A percentile compares a stretch with the other conserved stretches of the same genome.
These are phyloP conservation scores for Xylaria acuta DNA, from an alignment of 495 filamentous ascomycete genomes.

Conservation along the genomic window DNA sequence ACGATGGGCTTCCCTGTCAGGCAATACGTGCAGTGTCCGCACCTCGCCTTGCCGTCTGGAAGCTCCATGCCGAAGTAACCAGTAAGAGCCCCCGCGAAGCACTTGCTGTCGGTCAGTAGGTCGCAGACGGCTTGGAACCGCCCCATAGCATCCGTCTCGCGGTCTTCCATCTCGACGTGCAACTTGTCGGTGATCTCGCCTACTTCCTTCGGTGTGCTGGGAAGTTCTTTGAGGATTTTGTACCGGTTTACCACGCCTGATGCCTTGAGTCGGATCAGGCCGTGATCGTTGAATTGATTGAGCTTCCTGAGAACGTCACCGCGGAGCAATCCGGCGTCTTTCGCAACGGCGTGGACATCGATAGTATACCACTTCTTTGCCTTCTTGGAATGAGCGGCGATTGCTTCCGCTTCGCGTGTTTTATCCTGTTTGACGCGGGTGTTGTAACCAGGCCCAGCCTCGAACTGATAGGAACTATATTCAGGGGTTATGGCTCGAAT, in stretches of 20 bases:
- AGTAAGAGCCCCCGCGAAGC: slow-evolving; percentile 57
- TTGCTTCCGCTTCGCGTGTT: slow-evolving; percentile 42
- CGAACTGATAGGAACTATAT: slow-evolving; percentile 60
- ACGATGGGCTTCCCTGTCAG: slow-evolving; percentile 47
- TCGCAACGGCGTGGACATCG: slow-evolving; percentile 50
- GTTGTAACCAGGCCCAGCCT: slow-evolving; percentile 38
- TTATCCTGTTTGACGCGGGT: slow-evolving; percentile 32
- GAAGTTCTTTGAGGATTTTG: slow-evolving; percentile 53
- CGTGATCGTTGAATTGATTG: slow-evolving; percentile 52
- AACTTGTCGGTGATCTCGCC: slow-evolving; percentile 48
- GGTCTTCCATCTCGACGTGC: slow-evolving; percentile 53
- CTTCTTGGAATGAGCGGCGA: slow-evolving; percentile 41
- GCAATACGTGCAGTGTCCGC: slow-evolving; percentile 62
- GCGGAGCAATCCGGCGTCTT: slow-evolving; percentile 35
- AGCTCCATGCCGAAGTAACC: slow-evolving; percentile 61
- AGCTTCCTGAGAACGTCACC: slow-evolving; percentile 56
- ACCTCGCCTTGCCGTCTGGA: slow-evolving; percentile 47
- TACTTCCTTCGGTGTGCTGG: slow-evolving; percentile 45
- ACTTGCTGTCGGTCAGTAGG: slow-evolving; percentile 54
- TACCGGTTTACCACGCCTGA: slow-evolving; percentile 58
- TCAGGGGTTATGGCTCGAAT: slow-evolving; percentile 62
- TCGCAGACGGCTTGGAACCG: slow-evolving; percentile 55
- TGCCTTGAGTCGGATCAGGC: slow-evolving; percentile 53
- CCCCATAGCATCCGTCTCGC: slow-evolving; percentile 56
- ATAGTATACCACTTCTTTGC: slow-evolving; percentile 46